Evolutionary conservation across 108 stramenopile genomes (phyloP).

Genomic region (Fistulifera solaris): DNA sequence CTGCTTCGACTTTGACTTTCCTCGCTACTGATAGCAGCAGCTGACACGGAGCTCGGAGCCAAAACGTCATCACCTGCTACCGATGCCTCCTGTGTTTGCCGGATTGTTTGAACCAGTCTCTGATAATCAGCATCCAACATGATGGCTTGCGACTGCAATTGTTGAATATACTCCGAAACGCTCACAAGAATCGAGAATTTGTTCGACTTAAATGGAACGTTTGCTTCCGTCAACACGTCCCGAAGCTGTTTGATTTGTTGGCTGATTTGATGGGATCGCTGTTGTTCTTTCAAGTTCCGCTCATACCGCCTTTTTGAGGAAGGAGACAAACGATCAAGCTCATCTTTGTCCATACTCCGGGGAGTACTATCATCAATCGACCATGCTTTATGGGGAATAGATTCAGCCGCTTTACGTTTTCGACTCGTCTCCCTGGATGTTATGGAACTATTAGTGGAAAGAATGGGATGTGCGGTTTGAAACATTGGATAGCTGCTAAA

Average conservation of each 20-base stretch:
- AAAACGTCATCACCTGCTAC: neutral
- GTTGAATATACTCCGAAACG: slow-evolving; percentile 76
- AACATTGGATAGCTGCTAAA: too few species aligned
- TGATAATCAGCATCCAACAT: slow-evolving; percentile 70
- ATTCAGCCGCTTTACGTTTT: too few species aligned
- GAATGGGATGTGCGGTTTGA: too few species aligned
- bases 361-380: too few species aligned
- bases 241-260: slow-evolving; percentile 75
- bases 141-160: slow-evolving; percentile 48
- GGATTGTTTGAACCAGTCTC: slow-evolving; percentile 54
- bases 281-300: slow-evolving; percentile 78
- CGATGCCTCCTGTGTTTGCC: slow-evolving; percentile 46
- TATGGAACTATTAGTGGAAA: too few species aligned
- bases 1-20: neutral
- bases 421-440: too few species aligned
- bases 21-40: neutral
- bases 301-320: slow-evolving; percentile 58
- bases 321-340: slow-evolving; percentile 43
- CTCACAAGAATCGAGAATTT: slow-evolving; percentile 75
- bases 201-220: slow-evolving; percentile 74
- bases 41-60: neutral
- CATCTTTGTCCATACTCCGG: neutral
- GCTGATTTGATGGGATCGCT: slow-evolving; percentile 69
- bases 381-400: too few species aligned
- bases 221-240: slow-evolving; percentile 54